Evolutionary conservation across 257 asterid species (phyloP), one percentile per base, ranked within the genome.

Genomic region (Rehmannia glutinosa): DNA sequence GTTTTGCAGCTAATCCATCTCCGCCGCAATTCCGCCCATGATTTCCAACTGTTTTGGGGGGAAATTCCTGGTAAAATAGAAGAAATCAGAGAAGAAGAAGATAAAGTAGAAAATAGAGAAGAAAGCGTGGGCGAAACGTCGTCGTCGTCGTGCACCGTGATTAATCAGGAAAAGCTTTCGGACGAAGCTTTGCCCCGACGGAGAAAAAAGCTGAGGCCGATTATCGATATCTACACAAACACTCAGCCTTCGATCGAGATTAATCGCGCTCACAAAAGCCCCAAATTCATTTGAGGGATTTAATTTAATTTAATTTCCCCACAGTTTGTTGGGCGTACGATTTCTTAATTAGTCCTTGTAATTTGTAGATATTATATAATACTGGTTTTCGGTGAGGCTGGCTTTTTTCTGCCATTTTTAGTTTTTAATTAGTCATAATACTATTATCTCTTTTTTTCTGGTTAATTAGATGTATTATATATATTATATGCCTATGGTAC

Each of bases 1-100:
- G 92, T 84, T 28, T 20, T 77, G 69, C 95, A 81, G 81, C 74
- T 85, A 4, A 85, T 85, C 57, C 86, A 83, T 62, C 88, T 87
- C 25, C 76, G 90, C 69, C 78, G 87, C 73, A 68, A 74, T 53
- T 77, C 78, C 1, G 62, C 53, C 17, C 47, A 19, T 32, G 74
- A 78, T 51, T 69, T 53, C 45, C 51, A 38, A 5, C 20, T 67
- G 7, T 50, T 71, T 1, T 78, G 78, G 80, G 21, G 62, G 46
- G 39, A 75, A 45, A 61, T 55, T 16, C 33, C 33, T 7, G 28
- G 50, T 39, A 32, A n/a, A n/a, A 62, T 25, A 16, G 58, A 5
- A 24, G 54, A 24, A n/a, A 21, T n/a, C 0, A 2, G 11, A n/a
- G 27, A 11, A 25, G 8, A 5, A 5, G 60, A 52, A 50, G 9